A percentile compares a stretch with the other conserved stretches of the same genome.
Evolutionary conservation across 2,329 filamentous ascomycete species (phyloP).

Genomic region (Tolypocladium ovalisporum): DNA sequence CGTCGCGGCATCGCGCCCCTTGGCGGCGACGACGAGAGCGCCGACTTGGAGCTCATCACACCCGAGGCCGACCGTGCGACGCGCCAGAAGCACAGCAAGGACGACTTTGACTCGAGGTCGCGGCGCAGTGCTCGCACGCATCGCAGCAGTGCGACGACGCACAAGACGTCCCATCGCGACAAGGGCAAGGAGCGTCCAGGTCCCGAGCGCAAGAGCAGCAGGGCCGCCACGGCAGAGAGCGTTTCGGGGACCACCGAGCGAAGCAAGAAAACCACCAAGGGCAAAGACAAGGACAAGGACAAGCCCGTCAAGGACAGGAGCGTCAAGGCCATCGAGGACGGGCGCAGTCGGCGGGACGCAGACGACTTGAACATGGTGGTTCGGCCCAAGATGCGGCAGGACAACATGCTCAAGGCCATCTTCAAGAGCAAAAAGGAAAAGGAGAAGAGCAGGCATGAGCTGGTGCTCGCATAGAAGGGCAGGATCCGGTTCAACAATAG

Average conservation of each 20-base stretch:
- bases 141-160: conserved; percentile 10
- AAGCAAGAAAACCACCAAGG: conserved; percentile 18
- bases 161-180: conserved; percentile 7
- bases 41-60: conserved; percentile 46
- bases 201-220: conserved; percentile 2
- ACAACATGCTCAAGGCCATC: conserved; percentile 46
- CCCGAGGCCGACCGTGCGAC: conserved; percentile 40
- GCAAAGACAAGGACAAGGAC: conserved; percentile 16
- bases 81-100: conserved; percentile 20
- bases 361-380: conserved; percentile 29
- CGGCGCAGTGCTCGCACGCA: conserved; percentile 21
- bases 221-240: conserved; percentile 9
- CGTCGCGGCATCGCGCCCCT: conserved; percentile 41
- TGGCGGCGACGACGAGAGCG: conserved; percentile 31
- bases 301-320: conserved; percentile 21
- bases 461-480: conserved; percentile 15
- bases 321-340: conserved; percentile 25
- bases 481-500: not conserved
- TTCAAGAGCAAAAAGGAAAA: conserved; percentile 46
- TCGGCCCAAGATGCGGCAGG: conserved; percentile 34
- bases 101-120: conserved; percentile 26
- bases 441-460: conserved; percentile 23
- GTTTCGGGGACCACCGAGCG: conserved; percentile 23
- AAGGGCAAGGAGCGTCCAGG: conserved; percentile 10
- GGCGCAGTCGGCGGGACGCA: conserved; percentile 18